Base-by-base conservation (phyloP, 1,284 basidiomycete species). In the Leccinum pallidistipes region DNA sequence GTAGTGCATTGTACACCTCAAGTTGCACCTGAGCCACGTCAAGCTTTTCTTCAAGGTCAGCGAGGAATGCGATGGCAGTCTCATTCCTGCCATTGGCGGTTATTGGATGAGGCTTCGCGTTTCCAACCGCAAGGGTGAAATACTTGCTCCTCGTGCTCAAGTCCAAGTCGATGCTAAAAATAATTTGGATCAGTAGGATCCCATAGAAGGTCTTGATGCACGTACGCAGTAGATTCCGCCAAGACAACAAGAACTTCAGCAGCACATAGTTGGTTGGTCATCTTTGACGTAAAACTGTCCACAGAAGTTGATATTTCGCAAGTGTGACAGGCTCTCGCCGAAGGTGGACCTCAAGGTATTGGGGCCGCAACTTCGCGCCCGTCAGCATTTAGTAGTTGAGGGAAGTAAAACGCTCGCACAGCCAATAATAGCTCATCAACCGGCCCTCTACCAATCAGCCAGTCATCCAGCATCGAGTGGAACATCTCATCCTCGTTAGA, bases 21-120 rank as follows among this genome's bases (percentile, higher is more conserved):
- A 97, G 81, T 72, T 99, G 97, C 9, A 99, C 95, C 77, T 97
- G 92, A 3, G 95, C 94, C 12, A 99, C 97, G 61, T 99, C 97
- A 9, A 99, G 84, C 73, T 95, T 95, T 77, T 99, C 97, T 77
- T 98, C 96, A 16, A 98, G 80, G 27, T 51, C 91, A 0, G 91
- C 93, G 29, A 97, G 83, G 80, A 98, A 97, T 55, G 92, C 90
- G 60, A 98, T 94, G 10, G 91, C 90, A 21, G 87, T 88, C 74
- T 94, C 95, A 67, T 92, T 89, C 66, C 84, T 81, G 31, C 91
- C 90, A 31, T 84, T 84, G 18, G 84, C 81, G 34, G 92, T 86
- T 31, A 92, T 83, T 16, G 94, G 90, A 71, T 95, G 91, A 16
- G 95, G 95, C 78, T 98, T 98, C 54, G 95, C 97, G 70, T 98